Conservation (phyloP, 2,329 filamentous ascomycete genomes). For the Stachybotrys chartarum region DNA sequence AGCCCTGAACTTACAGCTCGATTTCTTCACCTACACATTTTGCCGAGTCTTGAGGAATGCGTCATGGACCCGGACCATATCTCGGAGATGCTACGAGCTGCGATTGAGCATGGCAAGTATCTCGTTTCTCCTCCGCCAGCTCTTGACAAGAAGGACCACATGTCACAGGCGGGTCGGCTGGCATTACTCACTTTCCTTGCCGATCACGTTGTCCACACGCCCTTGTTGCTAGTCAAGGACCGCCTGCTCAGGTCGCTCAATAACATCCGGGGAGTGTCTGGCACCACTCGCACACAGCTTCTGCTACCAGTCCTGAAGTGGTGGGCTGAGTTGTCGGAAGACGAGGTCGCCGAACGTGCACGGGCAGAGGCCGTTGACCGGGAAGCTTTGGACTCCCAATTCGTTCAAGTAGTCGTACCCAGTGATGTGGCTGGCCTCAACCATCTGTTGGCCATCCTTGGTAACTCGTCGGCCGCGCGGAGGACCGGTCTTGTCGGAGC, state of each 20-base stretch:
- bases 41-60: conserved; percentile 77
- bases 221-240: conserved; percentile 61
- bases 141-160: conserved; percentile 44
- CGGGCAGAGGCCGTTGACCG: conserved; percentile 33
- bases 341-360: conserved; percentile 39
- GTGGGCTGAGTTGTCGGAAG: conserved; percentile 54
- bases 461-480: conserved; percentile 29
- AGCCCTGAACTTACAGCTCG: conserved; percentile 48
- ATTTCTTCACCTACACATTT: conserved; percentile 58
- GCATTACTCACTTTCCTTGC: conserved; percentile 66
- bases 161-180: conserved; percentile 54
- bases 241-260: conserved; percentile 66
- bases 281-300: conserved; percentile 61
- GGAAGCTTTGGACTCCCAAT: conserved; percentile 31
- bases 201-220: conserved; percentile 63
- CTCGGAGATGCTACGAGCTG: conserved; percentile 46
- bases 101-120: conserved; percentile 33
- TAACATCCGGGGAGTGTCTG: conserved; percentile 63
- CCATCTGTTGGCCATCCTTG: conserved; percentile 40
- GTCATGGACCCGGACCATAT: conserved; percentile 72
- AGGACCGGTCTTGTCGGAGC: conserved; percentile 49
- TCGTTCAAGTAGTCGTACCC: conserved; percentile 45
- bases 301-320: conserved; percentile 67
- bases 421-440: conserved; percentile 47
- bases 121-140: conserved; percentile 21